Percentiles rank a stretch among this genome's conserved stretches.
Evolutionary conservation across 176 grass and related monocot genomes (phyloP).

Genomic region (Echinochloa phyllopogon): DNA sequence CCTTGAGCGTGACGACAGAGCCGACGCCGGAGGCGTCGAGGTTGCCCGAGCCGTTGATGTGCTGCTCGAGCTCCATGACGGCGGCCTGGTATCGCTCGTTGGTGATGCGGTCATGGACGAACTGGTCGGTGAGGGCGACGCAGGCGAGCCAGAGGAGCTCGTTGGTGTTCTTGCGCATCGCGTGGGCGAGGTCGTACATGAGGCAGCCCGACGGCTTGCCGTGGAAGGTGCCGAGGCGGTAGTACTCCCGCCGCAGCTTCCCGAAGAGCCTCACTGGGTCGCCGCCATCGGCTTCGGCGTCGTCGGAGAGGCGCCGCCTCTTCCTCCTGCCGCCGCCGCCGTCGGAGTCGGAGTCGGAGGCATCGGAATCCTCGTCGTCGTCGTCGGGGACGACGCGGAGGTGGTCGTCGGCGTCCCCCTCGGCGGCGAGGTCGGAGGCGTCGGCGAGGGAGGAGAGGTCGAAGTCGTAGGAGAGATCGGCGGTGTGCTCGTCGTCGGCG

Average conservation of each 20-base stretch:
- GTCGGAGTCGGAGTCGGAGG: constrained; percentile 46
- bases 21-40: constrained; percentile 52
- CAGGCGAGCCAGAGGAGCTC: constrained; percentile 90
- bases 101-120: constrained; percentile 90
- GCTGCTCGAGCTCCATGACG: constrained; percentile 92
- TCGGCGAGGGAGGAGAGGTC: constrained; percentile 78
- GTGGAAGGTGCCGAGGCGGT: constrained; percentile 84
- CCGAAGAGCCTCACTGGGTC: constrained; percentile 72
- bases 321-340: constrained; percentile 57
- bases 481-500: constrained; percentile 72
- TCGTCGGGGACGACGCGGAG: background rate
- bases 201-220: constrained; percentile 89
- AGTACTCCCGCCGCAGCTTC: constrained; percentile 75
- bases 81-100: constrained; percentile 85
- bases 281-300: constrained; percentile 33
- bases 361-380: constrained; percentile 42
- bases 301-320: constrained; percentile 37
- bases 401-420: constrained; percentile 46
- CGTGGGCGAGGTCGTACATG: constrained; percentile 86
- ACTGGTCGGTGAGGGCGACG: constrained; percentile 86
- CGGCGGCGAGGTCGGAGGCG: constrained; percentile 65
- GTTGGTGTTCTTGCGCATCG: constrained; percentile 74
- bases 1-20: constrained; percentile 74
- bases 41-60: constrained; percentile 83
- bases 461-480: constrained; percentile 83